Evolutionary conservation across 1,284 basidiomycete genomes (phyloP).

Genomic region (Puccinia hordei): DNA sequence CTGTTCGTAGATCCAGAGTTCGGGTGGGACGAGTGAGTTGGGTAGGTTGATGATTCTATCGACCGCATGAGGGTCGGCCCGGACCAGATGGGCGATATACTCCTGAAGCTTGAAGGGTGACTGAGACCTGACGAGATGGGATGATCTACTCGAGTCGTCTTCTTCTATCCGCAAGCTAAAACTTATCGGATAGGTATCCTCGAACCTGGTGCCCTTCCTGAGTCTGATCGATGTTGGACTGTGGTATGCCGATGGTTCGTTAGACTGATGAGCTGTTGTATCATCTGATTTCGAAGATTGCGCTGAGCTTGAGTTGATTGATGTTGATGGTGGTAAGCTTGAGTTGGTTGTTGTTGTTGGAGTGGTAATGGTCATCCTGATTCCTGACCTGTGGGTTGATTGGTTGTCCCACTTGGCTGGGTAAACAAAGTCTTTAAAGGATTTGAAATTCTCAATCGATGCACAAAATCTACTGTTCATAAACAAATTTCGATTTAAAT

Average conservation of each 20-base stretch:
- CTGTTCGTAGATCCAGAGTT: conserved; percentile 91
- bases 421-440: too few species aligned
- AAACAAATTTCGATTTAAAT: too few species aligned
- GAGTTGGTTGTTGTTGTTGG: too few species aligned
- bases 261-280: too few species aligned
- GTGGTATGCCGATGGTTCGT: background rate
- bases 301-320: too few species aligned
- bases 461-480: too few species aligned
- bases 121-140: conserved; percentile 64
- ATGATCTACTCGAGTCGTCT: conserved; percentile 54
- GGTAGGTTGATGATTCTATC: conserved; percentile 77
- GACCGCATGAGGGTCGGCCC: conserved; percentile 82
- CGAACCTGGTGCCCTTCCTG: conserved; percentile 31
- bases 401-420: too few species aligned
- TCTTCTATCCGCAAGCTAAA: conserved; percentile 31
- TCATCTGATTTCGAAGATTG: too few species aligned
- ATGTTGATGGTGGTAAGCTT: too few species aligned
- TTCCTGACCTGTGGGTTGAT: too few species aligned
- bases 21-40: conserved; percentile 67
- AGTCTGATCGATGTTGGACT: conserved; percentile 6
- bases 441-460: too few species aligned
- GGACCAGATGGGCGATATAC: conserved; percentile 84
- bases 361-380: too few species aligned
- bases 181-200: conserved; percentile 46
- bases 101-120: conserved; percentile 93